These are phyloP conservation scores for Tulasnella sp. DNA, from an alignment of 768 basidiomycete genomes.

Conservation along the genomic window DNA sequence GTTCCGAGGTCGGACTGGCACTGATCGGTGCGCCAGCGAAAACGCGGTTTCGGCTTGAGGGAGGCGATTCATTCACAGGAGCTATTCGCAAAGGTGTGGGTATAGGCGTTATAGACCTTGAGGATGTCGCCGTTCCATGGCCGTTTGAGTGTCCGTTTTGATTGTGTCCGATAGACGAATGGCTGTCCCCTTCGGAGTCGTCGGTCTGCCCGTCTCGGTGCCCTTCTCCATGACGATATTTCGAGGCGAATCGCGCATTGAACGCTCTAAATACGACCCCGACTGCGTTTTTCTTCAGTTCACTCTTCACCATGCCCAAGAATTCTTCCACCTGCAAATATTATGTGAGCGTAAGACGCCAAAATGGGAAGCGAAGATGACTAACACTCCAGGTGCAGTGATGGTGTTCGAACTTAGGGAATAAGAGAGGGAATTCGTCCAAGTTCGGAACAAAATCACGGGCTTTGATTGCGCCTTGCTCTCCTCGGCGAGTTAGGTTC, in stretches of 20 bases:
- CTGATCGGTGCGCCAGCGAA: neutral
- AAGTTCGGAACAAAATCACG: slow-evolving; percentile 27
- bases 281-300: slow-evolving; percentile 15
- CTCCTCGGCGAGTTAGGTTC: slow-evolving; percentile 21
- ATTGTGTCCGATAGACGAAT: too few relatives aligned
- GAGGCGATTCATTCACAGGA: too few relatives aligned
- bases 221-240: slow-evolving; percentile 6
- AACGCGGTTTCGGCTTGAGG: too few relatives aligned
- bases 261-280: slow-evolving; percentile 13
- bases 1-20: neutral
- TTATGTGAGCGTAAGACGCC: neutral
- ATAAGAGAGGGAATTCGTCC: slow-evolving; percentile 76
- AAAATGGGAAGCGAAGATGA: slow-evolving; percentile 9
- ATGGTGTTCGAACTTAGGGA: slow-evolving; percentile 66
- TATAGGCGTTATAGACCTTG: neutral
- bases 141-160: neutral
- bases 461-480: slow-evolving; percentile 20
- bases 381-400: slow-evolving; percentile 75
- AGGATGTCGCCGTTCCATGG: neutral
- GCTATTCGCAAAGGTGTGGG: neutral
- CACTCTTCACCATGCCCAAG: slow-evolving; percentile 8
- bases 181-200: too few relatives aligned
- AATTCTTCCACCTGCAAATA: slow-evolving; percentile 9
- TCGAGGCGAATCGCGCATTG: slow-evolving; percentile 10
- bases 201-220: neutral